These are phyloP conservation scores for Sodiomyces alkalinus DNA, from an alignment of 2,329 filamentous ascomycete species.

Conservation along the genomic window DNA sequence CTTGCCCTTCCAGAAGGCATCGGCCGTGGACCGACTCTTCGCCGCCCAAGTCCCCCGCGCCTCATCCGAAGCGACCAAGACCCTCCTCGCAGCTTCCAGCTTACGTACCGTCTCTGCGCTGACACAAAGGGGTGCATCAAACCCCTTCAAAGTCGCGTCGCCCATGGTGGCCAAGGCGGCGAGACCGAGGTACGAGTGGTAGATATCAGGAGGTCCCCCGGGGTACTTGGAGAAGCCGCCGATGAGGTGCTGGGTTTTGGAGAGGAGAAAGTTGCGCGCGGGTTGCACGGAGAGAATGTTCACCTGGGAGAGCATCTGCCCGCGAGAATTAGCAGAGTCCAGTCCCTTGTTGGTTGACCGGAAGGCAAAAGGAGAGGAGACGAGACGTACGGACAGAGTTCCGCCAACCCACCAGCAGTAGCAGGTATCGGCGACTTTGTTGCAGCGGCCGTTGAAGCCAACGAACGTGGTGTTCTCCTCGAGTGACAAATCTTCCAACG, in stretches of 20 bases:
- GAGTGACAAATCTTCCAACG: conserved; percentile 19
- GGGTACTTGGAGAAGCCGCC: conserved; percentile 67
- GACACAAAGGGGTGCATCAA: conserved; percentile 67
- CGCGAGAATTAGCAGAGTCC: not conserved
- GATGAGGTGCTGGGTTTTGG: conserved; percentile 74
- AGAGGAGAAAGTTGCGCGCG: conserved; percentile 64
- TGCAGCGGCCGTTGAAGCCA: conserved; percentile 80
- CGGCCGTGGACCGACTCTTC: not conserved
- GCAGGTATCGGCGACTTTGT: conserved; percentile 89
- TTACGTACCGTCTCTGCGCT: conserved; percentile 42
- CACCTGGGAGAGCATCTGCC: conserved; percentile 40
- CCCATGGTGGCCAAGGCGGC: conserved; percentile 62
- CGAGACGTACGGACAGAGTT: conserved; percentile 30
- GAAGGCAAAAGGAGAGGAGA: conserved; percentile 20
- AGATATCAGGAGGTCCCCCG: conserved; percentile 57
- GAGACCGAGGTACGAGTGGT: conserved; percentile 81
- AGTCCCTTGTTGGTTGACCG: conserved; percentile 5
- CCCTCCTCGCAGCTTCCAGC: conserved; percentile 30
- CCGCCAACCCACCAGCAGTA: conserved; percentile 87
- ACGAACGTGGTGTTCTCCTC: conserved; percentile 29
- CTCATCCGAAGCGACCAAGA: conserved; percentile 12
- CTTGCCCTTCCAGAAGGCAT: conserved; percentile 1
- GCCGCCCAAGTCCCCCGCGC: not conserved
- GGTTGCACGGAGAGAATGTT: conserved; percentile 42
- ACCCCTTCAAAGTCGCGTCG: conserved; percentile 50